Conservation (phyloP, 805 yeast genomes). For the Barnettozyma siamensis region DNA sequence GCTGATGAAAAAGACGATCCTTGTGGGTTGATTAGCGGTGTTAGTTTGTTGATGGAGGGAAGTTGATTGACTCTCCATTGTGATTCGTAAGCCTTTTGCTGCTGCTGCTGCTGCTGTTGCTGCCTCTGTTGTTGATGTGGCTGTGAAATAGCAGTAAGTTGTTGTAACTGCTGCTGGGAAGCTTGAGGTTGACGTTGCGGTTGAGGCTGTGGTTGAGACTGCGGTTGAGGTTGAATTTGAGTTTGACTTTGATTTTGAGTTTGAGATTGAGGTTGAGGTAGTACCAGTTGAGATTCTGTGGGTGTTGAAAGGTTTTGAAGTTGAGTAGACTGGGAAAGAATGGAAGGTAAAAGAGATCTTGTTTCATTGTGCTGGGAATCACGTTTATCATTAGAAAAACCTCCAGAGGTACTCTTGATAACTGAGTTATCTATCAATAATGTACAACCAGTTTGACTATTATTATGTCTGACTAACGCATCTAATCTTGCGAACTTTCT, state of each 20-base stretch:
- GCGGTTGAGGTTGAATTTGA: not conserved
- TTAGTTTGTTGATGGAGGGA: constrained; percentile 9
- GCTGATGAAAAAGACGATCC: not conserved
- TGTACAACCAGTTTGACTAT: constrained; percentile 32
- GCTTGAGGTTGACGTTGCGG: not conserved
- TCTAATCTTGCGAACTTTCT: constrained; percentile 69
- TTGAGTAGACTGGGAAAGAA: not conserved
- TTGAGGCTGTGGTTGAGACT: not conserved
- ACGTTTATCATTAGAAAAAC: not conserved
- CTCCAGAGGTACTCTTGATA: constrained; percentile 2
- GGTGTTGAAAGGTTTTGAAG: not conserved
- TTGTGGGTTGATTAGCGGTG: constrained; percentile 5
- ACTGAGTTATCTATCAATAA: constrained; percentile 14
- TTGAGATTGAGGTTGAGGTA: too few species aligned
- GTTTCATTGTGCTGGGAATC: not conserved
- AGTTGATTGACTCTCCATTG: constrained; percentile 13
- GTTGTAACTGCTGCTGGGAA: too few species aligned
- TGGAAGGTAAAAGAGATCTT: not conserved
- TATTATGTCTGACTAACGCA: constrained; percentile 64
- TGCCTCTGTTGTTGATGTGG: constrained; percentile 2
- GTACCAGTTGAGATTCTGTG: not conserved
- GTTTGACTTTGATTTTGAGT: too few species aligned
- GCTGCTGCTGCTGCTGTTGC: not conserved
- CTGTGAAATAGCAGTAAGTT: too few species aligned
- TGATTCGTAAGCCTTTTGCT: constrained; percentile 5